Evolutionary conservation across 345 rosid genomes (phyloP).

Genomic region (Dovyalis caffra): DNA sequence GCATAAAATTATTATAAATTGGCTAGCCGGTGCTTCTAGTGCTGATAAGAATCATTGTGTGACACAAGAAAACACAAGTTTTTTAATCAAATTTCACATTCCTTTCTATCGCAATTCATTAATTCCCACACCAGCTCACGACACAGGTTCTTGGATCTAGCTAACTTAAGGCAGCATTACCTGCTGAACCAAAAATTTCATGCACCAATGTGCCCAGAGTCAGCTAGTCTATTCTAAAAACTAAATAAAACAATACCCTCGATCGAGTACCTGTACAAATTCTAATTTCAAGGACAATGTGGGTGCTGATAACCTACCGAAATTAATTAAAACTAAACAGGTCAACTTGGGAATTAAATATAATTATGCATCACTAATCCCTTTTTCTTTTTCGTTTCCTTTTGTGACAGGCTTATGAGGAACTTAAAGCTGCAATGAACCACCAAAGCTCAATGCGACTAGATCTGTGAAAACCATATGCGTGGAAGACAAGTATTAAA

Average conservation of each 20-base stretch:
- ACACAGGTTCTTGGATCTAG: conserved; percentile 23
- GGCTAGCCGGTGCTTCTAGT: conserved; percentile 17
- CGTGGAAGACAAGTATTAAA: neutral
- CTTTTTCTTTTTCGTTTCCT: neutral
- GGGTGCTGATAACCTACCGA: neutral
- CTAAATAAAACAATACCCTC: neutral
- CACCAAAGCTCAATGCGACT: neutral
- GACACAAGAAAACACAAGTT: conserved; percentile 1
- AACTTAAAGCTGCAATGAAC: neutral
- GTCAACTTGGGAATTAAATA: neutral
- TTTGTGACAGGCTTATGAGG: neutral
- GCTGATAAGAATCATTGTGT: conserved; percentile 6
- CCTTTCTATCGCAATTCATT: conserved; percentile 2
- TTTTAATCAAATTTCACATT: conserved; percentile 19
- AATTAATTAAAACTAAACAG: neutral
- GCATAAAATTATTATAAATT: conserved; percentile 13
- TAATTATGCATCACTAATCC: neutral
- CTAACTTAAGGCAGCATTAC: conserved; percentile 8
- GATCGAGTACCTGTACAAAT: neutral
- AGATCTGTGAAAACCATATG: neutral
- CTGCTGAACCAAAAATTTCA: neutral
- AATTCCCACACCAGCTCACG: conserved; percentile 21
- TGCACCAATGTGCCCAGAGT: neutral
- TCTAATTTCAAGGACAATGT: neutral
- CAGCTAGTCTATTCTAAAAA: neutral